These are phyloP conservation scores for Rhododendron ferrugineum DNA, from an alignment of 148 eudicot species.

Conservation along the genomic window DNA sequence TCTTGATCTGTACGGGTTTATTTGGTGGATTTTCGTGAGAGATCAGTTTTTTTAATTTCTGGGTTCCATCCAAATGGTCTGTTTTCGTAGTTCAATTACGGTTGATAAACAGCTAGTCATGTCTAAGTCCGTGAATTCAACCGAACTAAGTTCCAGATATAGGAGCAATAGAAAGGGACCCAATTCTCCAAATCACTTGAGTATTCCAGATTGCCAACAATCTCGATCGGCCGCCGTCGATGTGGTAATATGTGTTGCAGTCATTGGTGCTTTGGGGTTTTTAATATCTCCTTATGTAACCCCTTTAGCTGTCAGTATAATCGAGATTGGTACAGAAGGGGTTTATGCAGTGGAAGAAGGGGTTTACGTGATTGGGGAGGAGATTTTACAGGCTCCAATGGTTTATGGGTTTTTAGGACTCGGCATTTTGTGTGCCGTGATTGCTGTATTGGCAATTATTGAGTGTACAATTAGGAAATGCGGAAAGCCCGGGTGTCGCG, in stretches of 20 bases:
- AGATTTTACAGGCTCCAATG: slow-evolving; percentile 51
- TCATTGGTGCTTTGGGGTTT: slow-evolving; percentile 63
- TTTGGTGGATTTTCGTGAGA: not conserved
- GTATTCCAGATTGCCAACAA: slow-evolving; percentile 42
- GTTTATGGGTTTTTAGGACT: slow-evolving; percentile 66
- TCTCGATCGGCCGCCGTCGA: slow-evolving; percentile 64
- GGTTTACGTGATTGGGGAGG: slow-evolving; percentile 43
- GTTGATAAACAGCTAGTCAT: slow-evolving; percentile 44
- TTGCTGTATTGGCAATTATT: slow-evolving; percentile 58
- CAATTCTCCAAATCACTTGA: slow-evolving; percentile 34
- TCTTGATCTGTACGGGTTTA: not conserved
- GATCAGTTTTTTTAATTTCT: slow-evolving; percentile 6
- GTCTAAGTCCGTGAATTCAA: slow-evolving; percentile 49
- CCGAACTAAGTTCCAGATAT: slow-evolving; percentile 35
- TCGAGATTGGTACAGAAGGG: slow-evolving; percentile 29
- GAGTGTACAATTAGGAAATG: slow-evolving; percentile 52
- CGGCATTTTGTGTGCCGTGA: slow-evolving; percentile 48
- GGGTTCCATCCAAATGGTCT: slow-evolving; percentile 29
- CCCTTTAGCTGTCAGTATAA: slow-evolving; percentile 18
- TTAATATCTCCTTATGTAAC: slow-evolving; percentile 56
- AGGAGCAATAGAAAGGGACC: slow-evolving; percentile 37
- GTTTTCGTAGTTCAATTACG: slow-evolving; percentile 32
- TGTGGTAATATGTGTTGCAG: slow-evolving; percentile 63
- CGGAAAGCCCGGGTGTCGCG: slow-evolving; percentile 62
- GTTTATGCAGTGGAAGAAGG: slow-evolving; percentile 34